phyloP scores from a whole-genome alignment of 106 monocot genomes.

The Phalaenopsis equestris region DNA sequence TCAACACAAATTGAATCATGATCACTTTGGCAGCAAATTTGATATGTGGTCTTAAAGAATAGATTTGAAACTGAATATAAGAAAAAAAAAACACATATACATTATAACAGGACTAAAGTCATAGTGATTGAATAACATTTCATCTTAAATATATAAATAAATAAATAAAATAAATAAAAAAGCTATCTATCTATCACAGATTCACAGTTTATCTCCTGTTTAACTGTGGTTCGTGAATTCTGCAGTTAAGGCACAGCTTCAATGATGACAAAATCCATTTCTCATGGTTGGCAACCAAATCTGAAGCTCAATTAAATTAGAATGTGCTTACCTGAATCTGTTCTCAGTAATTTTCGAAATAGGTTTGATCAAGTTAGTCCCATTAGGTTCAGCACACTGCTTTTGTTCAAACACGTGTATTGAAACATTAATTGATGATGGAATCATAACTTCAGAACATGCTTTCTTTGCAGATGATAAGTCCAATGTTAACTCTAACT shows the following conservation, averaged over 20 bases:
- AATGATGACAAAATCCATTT: neutral
- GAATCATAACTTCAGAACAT: slow-evolving; percentile 25
- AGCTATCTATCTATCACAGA: too few relatives aligned
- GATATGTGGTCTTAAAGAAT: too few relatives aligned
- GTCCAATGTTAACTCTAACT: slow-evolving; percentile 49
- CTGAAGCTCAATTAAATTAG: neutral
- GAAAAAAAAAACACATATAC: too few relatives aligned
- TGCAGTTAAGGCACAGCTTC: neutral
- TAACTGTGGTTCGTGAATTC: neutral
- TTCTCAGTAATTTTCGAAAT: slow-evolving; percentile 40
- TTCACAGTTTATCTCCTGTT: neutral
- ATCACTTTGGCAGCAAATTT: too few relatives aligned
- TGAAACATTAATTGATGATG: slow-evolving; percentile 34
- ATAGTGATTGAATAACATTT: too few relatives aligned
- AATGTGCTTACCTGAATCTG: slow-evolving; percentile 40
- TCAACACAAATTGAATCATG: too few relatives aligned
- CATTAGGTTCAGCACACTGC: slow-evolving; percentile 7
- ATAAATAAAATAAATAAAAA: too few relatives aligned
- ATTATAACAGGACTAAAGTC: too few relatives aligned
- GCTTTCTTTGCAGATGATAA: slow-evolving; percentile 28
- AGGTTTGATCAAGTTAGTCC: slow-evolving; percentile 14
- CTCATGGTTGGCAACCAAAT: neutral
- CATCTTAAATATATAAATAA: too few relatives aligned
- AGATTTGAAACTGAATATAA: too few relatives aligned
- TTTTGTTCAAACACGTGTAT: slow-evolving; percentile 17